These are phyloP conservation scores for Nakataea oryzae DNA, from an alignment of 2,329 filamentous ascomycete genomes.

Conservation along the genomic window DNA sequence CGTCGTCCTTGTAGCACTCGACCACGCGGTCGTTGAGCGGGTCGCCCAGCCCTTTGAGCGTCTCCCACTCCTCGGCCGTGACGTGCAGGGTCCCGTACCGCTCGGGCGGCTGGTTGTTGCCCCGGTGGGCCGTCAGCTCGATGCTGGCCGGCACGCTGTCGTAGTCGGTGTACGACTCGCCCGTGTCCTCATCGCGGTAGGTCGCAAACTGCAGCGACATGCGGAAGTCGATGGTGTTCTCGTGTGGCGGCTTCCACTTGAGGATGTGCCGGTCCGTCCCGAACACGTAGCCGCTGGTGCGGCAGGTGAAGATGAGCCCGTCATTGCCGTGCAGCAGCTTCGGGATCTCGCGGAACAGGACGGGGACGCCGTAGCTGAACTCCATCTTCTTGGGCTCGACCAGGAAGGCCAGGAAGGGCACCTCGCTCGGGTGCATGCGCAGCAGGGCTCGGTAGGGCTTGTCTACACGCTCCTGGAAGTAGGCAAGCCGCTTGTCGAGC, in stretches of 20 bases:
- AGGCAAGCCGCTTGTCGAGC: constrained; percentile 79
- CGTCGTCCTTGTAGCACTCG: constrained; percentile 74
- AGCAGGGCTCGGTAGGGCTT: constrained; percentile 57
- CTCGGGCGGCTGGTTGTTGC: constrained; percentile 48
- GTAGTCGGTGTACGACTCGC: constrained; percentile 63
- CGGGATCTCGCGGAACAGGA: constrained; percentile 85
- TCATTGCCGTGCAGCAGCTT: constrained; percentile 87
- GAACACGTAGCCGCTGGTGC: constrained; percentile 72
- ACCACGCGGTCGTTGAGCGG: constrained; percentile 81
- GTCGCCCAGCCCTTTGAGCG: constrained; percentile 60
- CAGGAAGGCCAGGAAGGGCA: constrained; percentile 62
- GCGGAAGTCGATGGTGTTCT: constrained; percentile 92
- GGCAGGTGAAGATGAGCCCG: constrained; percentile 95
- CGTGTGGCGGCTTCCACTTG: constrained; percentile 93
- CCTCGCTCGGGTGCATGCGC: constrained; percentile 57
- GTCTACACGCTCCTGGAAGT: constrained; percentile 71
- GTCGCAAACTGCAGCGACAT: constrained; percentile 71
- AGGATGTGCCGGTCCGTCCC: constrained; percentile 90
- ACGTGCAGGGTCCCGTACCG: constrained; percentile 59
- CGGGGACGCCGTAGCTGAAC: constrained; percentile 76
- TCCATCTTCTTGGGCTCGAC: constrained; percentile 86
- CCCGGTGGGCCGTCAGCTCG: constrained; percentile 60
- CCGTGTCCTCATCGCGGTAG: constrained; percentile 52
- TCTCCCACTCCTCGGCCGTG: constrained; percentile 71
- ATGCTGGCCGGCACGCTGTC: constrained; percentile 61